A percentile compares a stretch with the other conserved stretches of the same genome.
These are phyloP conservation scores for Rhizophlyctis rosea DNA, from an alignment of 192 early-diverging fungal genomes.

Conservation along the genomic window DNA sequence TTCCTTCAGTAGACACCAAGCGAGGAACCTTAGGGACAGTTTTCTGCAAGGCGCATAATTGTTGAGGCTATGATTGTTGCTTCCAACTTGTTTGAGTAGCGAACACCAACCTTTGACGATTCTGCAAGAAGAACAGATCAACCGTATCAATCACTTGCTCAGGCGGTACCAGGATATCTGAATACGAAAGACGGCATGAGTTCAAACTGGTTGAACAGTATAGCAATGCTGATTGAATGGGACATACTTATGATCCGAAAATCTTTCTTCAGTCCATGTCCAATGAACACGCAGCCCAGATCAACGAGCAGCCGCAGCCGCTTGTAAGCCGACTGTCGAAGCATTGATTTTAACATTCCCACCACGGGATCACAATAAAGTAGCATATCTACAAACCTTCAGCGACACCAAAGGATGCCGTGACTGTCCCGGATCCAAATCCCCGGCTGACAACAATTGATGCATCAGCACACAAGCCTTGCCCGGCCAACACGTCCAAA, in stretches of 20 bases:
- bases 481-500: no score
- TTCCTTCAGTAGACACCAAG: constrained; percentile 79
- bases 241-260: constrained; percentile 87
- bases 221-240: not conserved
- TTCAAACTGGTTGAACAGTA: not conserved
- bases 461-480: no score
- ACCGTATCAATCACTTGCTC: constrained; percentile 91
- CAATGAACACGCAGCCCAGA: constrained; percentile 86
- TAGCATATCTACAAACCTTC: constrained; percentile 56
- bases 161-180: constrained; percentile 82
- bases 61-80: constrained; percentile 12
- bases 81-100: no score
- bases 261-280: constrained; percentile 93
- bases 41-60: constrained; percentile 52
- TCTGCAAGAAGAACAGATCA: constrained; percentile 83
- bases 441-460: constrained; percentile 58
- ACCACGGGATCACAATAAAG: not conserved
- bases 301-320: constrained; percentile 89
- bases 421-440: constrained; percentile 72
- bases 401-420: constrained; percentile 79
- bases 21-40: constrained; percentile 86
- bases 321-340: constrained; percentile 69
- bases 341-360: not conserved
- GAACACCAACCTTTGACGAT: constrained; percentile 65
- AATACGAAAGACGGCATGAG: constrained; percentile 13